A percentile compares a stretch with the other conserved stretches of the same genome.
Evolutionary conservation across 2,329 filamentous ascomycete genomes (phyloP).

Genomic region (Ophiostoma sp.): DNA sequence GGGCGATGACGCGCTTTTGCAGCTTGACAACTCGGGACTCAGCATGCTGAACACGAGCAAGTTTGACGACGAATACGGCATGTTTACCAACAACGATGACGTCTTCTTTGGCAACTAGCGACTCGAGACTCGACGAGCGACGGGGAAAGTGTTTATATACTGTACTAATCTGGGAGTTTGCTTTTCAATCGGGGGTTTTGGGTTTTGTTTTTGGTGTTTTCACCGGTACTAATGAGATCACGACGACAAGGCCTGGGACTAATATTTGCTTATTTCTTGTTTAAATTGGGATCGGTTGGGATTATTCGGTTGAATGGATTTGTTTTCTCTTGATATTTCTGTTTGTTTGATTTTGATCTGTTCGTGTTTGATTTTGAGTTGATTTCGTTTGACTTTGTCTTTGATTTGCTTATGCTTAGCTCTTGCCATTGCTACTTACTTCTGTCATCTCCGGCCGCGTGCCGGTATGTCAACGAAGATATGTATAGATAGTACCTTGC

Average conservation of each 20-base stretch:
- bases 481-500: neutral
- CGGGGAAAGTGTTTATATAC: conserved; percentile 9
- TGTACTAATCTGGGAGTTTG: conserved; percentile 20
- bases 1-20: conserved; percentile 40
- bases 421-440: neutral
- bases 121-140: neutral
- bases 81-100: conserved; percentile 49
- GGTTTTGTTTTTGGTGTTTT: neutral
- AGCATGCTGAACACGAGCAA: conserved; percentile 48
- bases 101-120: conserved; percentile 44
- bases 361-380: neutral
- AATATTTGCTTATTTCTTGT: conserved; percentile 7
- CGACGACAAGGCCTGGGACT: conserved; percentile 18
- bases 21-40: conserved; percentile 41
- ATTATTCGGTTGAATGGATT: neutral
- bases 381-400: neutral
- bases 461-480: neutral
- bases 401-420: neutral
- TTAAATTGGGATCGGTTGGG: conserved; percentile 5
- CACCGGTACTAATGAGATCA: conserved; percentile 21
- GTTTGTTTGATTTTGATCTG: neutral
- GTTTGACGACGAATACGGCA: conserved; percentile 51
- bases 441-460: neutral
- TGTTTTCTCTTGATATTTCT: neutral
- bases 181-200: neutral